These are phyloP conservation scores for Podospora australis DNA, from an alignment of 495 filamentous ascomycete species.

Conservation along the genomic window DNA sequence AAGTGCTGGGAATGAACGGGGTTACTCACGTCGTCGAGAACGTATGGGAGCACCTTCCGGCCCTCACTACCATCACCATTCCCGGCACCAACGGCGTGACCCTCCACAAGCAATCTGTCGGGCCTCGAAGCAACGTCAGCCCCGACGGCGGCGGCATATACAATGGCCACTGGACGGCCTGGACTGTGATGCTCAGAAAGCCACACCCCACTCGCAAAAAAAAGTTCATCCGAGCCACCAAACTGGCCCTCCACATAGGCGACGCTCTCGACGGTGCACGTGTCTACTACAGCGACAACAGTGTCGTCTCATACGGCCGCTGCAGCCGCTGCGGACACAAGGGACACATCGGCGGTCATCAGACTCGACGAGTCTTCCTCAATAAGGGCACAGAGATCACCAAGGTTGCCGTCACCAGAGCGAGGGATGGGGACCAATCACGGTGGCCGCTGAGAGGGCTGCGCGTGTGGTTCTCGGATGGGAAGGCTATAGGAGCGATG, in stretches of 20 bases:
- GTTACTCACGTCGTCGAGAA: neutral
- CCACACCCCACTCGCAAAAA: slow-evolving; percentile 20
- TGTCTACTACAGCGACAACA: slow-evolving; percentile 33
- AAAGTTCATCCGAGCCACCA: slow-evolving; percentile 20
- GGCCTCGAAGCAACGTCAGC: slow-evolving; percentile 1
- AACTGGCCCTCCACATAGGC: slow-evolving; percentile 35
- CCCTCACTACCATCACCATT: slow-evolving; percentile 5
- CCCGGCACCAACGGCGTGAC: slow-evolving; percentile 20
- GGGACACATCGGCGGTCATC: slow-evolving; percentile 27
- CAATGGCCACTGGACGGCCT: too few relatives aligned
- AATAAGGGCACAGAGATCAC: slow-evolving; percentile 23
- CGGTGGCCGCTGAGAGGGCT: slow-evolving; percentile 24
- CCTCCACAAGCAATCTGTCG: slow-evolving; percentile 18
- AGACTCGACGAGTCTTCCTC: slow-evolving; percentile 23
- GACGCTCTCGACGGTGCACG: slow-evolving; percentile 31
- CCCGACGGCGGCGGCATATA: slow-evolving; percentile 12
- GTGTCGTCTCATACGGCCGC: too few relatives aligned
- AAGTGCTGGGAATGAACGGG: slow-evolving; percentile 16
- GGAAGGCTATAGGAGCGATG: slow-evolving; percentile 26
- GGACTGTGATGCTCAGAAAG: slow-evolving; percentile 26
- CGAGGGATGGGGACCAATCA: neutral
- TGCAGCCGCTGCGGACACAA: slow-evolving; percentile 29
- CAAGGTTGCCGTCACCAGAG: slow-evolving; percentile 24
- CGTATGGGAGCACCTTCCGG: slow-evolving; percentile 14
- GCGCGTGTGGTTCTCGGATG: slow-evolving; percentile 31